Percentiles rank a stretch among this genome's conserved stretches.
Conservation (phyloP, 805 yeast genomes). For the Barnettozyma populi region DNA sequence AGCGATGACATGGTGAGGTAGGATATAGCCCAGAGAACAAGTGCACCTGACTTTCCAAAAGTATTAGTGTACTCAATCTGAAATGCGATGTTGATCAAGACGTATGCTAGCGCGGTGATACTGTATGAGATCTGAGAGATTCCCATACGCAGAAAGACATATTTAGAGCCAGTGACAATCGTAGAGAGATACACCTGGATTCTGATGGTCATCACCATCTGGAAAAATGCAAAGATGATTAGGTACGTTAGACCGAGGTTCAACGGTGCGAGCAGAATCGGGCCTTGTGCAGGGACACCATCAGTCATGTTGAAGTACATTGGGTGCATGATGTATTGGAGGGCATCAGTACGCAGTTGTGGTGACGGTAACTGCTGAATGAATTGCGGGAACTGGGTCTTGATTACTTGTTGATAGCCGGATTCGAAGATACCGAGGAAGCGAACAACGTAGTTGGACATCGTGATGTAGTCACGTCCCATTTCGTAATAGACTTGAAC, state of each 20-base stretch:
- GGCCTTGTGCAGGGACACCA: slow-evolving; percentile 40
- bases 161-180: slow-evolving; percentile 37
- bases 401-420: slow-evolving; percentile 7
- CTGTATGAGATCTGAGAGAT: slow-evolving; percentile 48
- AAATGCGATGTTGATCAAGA: slow-evolving; percentile 59
- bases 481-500: slow-evolving; percentile 49
- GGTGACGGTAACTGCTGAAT: slow-evolving; percentile 31
- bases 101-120: slow-evolving; percentile 51
- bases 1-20: slow-evolving; percentile 66
- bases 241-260: slow-evolving; percentile 71
- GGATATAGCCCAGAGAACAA: slow-evolving; percentile 64
- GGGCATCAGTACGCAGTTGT: slow-evolving; percentile 19
- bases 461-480: slow-evolving; percentile 52
- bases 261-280: slow-evolving; percentile 55
- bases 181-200: slow-evolving; percentile 34
- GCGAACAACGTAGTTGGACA: slow-evolving; percentile 40
- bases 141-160: slow-evolving; percentile 35
- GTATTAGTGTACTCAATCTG: slow-evolving; percentile 50
- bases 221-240: slow-evolving; percentile 67
- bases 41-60: slow-evolving; percentile 64
- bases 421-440: slow-evolving; percentile 40
- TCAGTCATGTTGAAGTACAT: slow-evolving; percentile 31
- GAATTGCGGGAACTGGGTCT: slow-evolving; percentile 3
- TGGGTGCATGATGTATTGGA: slow-evolving; percentile 11
- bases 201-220: slow-evolving; percentile 51